phyloP scores from a whole-genome alignment of 2,329 filamentous ascomycete genomes.

The Salinomyces thailandicus region DNA sequence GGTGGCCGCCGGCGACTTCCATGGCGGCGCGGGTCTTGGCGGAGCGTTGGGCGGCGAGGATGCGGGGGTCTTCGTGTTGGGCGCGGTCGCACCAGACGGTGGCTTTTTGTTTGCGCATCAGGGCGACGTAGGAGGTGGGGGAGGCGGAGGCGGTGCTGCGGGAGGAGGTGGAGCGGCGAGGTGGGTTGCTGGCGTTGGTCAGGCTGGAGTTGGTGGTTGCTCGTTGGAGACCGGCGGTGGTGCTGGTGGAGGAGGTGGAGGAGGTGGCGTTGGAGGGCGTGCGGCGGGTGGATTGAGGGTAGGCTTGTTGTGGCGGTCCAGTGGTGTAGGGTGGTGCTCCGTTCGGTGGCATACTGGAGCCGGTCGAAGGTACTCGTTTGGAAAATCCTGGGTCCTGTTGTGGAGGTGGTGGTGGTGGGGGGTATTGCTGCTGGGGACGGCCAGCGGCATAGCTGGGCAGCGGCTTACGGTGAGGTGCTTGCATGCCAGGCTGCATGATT shows the following conservation, averaged over 20 bases:
- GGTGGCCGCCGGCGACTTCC: slow-evolving; percentile 61
- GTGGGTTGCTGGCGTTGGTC: slow-evolving; percentile 26
- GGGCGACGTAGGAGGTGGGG: slow-evolving; percentile 75
- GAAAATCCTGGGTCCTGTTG: slow-evolving; percentile 1
- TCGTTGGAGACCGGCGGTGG: slow-evolving; percentile 28
- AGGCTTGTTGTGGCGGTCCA: slow-evolving; percentile 4
- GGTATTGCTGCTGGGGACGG: slow-evolving; percentile 4
- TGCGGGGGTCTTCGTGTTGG: slow-evolving; percentile 79
- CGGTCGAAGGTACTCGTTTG: neutral
- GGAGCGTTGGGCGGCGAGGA: slow-evolving; percentile 70
- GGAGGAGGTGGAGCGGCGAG: slow-evolving; percentile 68
- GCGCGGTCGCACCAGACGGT: slow-evolving; percentile 97
- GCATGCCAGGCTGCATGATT: slow-evolving; percentile 7
- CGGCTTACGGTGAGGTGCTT: slow-evolving; percentile 10
- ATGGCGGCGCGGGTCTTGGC: slow-evolving; percentile 78
- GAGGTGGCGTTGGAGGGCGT: slow-evolving; percentile 60
- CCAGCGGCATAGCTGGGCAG: slow-evolving; percentile 5
- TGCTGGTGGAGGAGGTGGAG: slow-evolving; percentile 54
- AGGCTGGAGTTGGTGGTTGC: slow-evolving; percentile 36
- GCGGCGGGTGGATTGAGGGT: slow-evolving; percentile 29
- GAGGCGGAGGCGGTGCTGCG: slow-evolving; percentile 51
- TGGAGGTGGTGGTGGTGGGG: slow-evolving; percentile 2
- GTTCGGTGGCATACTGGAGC: slow-evolving; percentile 2
- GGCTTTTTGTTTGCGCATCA: slow-evolving; percentile 94
- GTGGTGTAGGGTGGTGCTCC: slow-evolving; percentile 2